Base-by-base conservation (phyloP, 73 alveolate species). In the Breviolum minutum region DNA sequence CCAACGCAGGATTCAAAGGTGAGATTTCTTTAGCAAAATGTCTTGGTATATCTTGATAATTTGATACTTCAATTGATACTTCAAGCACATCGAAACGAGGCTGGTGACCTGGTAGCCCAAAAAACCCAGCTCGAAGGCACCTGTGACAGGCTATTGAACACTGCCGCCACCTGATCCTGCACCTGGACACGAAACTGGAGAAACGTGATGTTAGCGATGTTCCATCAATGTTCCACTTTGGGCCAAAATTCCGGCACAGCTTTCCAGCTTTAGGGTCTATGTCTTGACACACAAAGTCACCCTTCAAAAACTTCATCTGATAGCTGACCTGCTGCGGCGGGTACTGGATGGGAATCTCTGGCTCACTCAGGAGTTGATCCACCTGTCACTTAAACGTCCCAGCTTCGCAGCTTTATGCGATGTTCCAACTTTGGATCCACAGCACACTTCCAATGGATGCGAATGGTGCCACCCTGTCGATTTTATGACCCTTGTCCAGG, bases 121-220 rank as follows among this genome's bases (percentile, higher is more conserved):
- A 8, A 30, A 0, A 0, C 30, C 30, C 24, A 22, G 27, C 24
- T 27, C 40, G 70, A 14, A 7, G 20, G 79, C 79, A n/a, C 95
- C 80, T 24, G 80, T 17, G 81, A 62, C 62, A 86, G 66, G 81
- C 95, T 66, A 17, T 86, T 86, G 95, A 86, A 86, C 63, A 86
- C 32, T 16, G 95, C 24, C 32, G 74, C 81, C 29, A 86, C 81
- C 13, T 27, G 30, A 19, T 86, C 95, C 22, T 86, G 74, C 63
- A 86, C 95, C 95, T 86, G 29, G 29, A 19, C 8, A 40, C 3
- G 54, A 3, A 40, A 40, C 54, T 40, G 24, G 30, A 26, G 64
- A 26, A 8, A 22, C 9, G 87, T 27, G 82, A 73, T 73, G 82
- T 24, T 32, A 12, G 7, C 40, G 22, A 73, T 12, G 82, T 11